These are phyloP conservation scores for Fusarium sulawesiense DNA, from an alignment of 2,329 filamentous ascomycete species.

Conservation along the genomic window DNA sequence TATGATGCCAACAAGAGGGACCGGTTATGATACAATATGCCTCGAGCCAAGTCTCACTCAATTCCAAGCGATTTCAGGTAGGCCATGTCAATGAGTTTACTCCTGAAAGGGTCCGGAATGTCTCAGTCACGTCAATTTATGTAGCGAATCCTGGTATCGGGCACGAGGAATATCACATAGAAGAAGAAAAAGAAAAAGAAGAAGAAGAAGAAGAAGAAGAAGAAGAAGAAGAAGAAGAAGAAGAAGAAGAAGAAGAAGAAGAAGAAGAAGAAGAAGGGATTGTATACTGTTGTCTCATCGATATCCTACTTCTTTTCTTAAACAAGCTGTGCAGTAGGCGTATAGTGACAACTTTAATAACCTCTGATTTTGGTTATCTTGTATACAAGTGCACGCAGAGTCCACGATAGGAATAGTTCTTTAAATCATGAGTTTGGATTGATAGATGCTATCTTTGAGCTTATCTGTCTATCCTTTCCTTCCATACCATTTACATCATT, in stretches of 20 bases:
- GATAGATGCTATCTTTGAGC: slow-evolving; percentile 25
- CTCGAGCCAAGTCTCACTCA: no score
- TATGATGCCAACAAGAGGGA: no score
- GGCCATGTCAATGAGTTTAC: no score
- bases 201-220: background rate
- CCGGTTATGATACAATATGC: no score
- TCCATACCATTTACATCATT: slow-evolving; percentile 19
- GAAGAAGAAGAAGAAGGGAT: background rate
- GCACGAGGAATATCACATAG: no score
- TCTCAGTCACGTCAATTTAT: no score
- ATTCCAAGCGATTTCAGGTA: no score
- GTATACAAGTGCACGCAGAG: background rate
- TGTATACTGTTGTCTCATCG: background rate
- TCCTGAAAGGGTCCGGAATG: no score
- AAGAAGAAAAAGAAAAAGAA: no score
- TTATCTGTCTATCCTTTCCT: slow-evolving; percentile 9
- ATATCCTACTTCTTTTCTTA: background rate
- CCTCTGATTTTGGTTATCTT: background rate
- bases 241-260: no score
- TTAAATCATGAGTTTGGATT: slow-evolving; percentile 24
- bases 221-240: background rate
- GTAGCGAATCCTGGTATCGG: no score
- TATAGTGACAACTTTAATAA: background rate
- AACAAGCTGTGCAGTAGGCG: no score
- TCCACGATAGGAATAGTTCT: background rate